Conservation (phyloP, 805 yeast species). For the Candida ponderosae region DNA sequence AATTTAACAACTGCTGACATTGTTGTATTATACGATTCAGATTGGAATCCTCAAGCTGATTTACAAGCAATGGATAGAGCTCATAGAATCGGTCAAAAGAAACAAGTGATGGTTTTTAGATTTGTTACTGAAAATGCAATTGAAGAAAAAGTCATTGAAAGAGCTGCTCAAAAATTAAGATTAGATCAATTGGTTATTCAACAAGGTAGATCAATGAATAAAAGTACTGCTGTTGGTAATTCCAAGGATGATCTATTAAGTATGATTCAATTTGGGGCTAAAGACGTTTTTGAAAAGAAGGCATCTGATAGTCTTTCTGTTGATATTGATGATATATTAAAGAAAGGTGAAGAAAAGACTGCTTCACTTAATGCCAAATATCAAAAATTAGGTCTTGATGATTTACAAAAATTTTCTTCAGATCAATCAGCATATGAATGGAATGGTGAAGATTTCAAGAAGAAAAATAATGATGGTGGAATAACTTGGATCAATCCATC, state of each 20-base stretch:
- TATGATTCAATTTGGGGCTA: slow-evolving; percentile 98
- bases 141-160: slow-evolving; percentile 90
- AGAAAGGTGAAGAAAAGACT: slow-evolving; percentile 78
- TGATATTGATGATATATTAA: slow-evolving; percentile 79
- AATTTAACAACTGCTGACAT: slow-evolving; percentile 88
- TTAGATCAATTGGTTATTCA: slow-evolving; percentile 93
- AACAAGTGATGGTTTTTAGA: slow-evolving; percentile 87
- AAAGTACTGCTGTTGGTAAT: slow-evolving; percentile 44
- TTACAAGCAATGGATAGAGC: slow-evolving; percentile 98
- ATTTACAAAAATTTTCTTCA: slow-evolving; percentile 82
- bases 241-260: slow-evolving; percentile 79
- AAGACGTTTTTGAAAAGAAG: slow-evolving; percentile 63
- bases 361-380: slow-evolving; percentile 72
- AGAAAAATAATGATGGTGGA: slow-evolving; percentile 30
- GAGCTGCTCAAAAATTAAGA: slow-evolving; percentile 91
- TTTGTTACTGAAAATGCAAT: slow-evolving; percentile 94
- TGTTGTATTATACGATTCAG: slow-evolving; percentile 83
- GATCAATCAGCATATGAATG: slow-evolving; percentile 92
- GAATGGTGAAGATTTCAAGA: slow-evolving; percentile 74
- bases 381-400: slow-evolving; percentile 84
- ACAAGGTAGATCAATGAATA: slow-evolving; percentile 64
- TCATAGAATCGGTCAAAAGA: slow-evolving; percentile 94
- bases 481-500: slow-evolving; percentile 68
- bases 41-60: slow-evolving; percentile 98
- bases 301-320: slow-evolving; percentile 29